Base-by-base conservation (phyloP, 2,329 filamentous ascomycete genomes). In the Metarhizium rileyi region DNA sequence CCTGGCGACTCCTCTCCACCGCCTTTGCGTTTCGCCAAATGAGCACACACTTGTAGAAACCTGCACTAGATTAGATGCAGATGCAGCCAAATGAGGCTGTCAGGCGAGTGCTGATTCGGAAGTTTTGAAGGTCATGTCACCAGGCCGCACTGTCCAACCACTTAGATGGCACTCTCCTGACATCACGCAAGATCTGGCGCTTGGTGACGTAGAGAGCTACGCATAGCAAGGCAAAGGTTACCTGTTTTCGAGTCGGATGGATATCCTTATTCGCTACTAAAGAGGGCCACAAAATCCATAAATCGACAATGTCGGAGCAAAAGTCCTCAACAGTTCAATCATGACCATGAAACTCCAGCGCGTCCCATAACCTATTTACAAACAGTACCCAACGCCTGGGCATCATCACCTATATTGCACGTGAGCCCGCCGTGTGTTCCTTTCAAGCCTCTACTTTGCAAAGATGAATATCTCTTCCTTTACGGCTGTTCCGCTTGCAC, bases 321-420 rank as follows among this genome's bases (percentile, higher is more conserved):
- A n/a, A 22, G 23, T 20, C 45, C 22, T 27, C 42, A 41, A 27
- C 18, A 26, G 30, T 14, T 46, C 33, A 38, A 41, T 25, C 46
- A 51, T 23, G 47, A 49, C 46, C 50, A 35, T 22, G 35, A 26
- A 50, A 50, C 48, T 46, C 48, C 48, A 42, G 44, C 22, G 36
- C 44, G 42, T 23, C 26, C 36, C 28, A n/a, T 25, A 25, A 25
- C 20, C 38, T 42, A 25, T 42, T 40, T 25, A 50, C 38, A 42
- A 22, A 27, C 41, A 42, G 12, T 35, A 22, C 22, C 22, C 38
- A 42, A 25, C 38, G 38, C 38, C 38, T 20, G 12, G 22, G 22
- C 38, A 25, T 25, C 38, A 22, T 42, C 22, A 42, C 8, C 38
- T 25, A 25, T 18, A 23, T 42, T 25, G 18, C 38, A 23, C 12